Percentiles rank a stretch among this genome's conserved stretches.
Conservation (phyloP, 129 eudicot genomes). For the Erigeron canadensis region DNA sequence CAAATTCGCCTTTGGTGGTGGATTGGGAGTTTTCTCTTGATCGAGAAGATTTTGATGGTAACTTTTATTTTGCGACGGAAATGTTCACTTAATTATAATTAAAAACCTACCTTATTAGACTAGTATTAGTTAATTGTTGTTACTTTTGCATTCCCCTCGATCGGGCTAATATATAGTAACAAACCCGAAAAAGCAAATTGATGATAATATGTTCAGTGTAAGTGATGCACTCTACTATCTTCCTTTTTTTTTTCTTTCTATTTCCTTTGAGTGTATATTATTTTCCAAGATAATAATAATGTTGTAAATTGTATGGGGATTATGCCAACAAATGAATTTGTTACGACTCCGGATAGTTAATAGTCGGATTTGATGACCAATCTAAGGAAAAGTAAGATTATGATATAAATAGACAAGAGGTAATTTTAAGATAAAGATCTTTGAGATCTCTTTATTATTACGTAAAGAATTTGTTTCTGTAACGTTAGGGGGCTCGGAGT, state of each 20-base stretch:
- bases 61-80: conserved; percentile 36
- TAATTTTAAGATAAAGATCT: no score
- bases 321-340: conserved; percentile 7
- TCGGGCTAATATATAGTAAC: no score
- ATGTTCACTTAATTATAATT: conserved; percentile 23
- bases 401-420: no score
- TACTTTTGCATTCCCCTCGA: not conserved
- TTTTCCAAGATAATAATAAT: conserved; percentile 16
- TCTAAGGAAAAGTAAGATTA: no score
- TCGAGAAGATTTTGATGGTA: conserved; percentile 40
- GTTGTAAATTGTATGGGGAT: conserved; percentile 13
- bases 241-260: conserved; percentile 23
- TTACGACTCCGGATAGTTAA: no score
- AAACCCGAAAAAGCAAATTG: conserved; percentile 1
- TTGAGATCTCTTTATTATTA: no score
- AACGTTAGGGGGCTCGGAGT: no score
- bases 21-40: conserved; percentile 49
- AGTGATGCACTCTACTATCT: conserved; percentile 6
- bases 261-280: conserved; percentile 28
- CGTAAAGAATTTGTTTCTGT: no score
- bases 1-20: conserved; percentile 43
- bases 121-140: not conserved
- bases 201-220: conserved; percentile 21
- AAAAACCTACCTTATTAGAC: not conserved
- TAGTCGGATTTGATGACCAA: no score